phyloP scores from a whole-genome alignment of 1,139 yeast genomes.

The Eremothecium coryli region DNA sequence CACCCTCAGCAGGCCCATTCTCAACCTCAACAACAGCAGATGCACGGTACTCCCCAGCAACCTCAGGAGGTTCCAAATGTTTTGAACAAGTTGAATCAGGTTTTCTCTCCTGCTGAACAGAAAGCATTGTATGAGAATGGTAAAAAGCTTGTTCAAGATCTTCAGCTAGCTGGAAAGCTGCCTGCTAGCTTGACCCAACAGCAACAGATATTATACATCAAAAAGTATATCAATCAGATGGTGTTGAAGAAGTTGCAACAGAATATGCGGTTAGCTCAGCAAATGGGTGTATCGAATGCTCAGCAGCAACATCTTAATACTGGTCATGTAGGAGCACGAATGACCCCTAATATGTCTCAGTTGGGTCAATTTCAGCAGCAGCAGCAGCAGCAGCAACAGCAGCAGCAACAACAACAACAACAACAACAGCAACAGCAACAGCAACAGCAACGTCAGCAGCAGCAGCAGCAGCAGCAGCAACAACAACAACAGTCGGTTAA shows the following conservation, averaged over 20 bases:
- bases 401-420: conserved; percentile 7
- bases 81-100: conserved; percentile 30
- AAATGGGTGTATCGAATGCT: conserved; percentile 13
- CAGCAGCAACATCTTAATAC: conserved; percentile 19
- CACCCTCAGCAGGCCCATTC: conserved; percentile 16
- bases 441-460: background rate
- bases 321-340: conserved; percentile 13
- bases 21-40: conserved; percentile 9
- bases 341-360: conserved; percentile 9
- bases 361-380: conserved; percentile 5
- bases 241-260: conserved; percentile 33
- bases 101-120: conserved; percentile 31
- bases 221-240: conserved; percentile 33
- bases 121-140: conserved; percentile 30
- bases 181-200: conserved; percentile 30
- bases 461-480: background rate
- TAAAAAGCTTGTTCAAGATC: conserved; percentile 30
- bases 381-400: conserved; percentile 1
- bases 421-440: conserved; percentile 9
- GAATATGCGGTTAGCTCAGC: conserved; percentile 10
- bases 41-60: conserved; percentile 13
- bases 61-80: conserved; percentile 29
- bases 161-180: conserved; percentile 31
- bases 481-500: background rate
- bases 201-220: conserved; percentile 26